Percentiles rank a stretch among this genome's conserved stretches.
These are phyloP conservation scores for Verticillium nonalfalfae DNA, from an alignment of 2,329 filamentous ascomycete genomes.

Conservation along the genomic window DNA sequence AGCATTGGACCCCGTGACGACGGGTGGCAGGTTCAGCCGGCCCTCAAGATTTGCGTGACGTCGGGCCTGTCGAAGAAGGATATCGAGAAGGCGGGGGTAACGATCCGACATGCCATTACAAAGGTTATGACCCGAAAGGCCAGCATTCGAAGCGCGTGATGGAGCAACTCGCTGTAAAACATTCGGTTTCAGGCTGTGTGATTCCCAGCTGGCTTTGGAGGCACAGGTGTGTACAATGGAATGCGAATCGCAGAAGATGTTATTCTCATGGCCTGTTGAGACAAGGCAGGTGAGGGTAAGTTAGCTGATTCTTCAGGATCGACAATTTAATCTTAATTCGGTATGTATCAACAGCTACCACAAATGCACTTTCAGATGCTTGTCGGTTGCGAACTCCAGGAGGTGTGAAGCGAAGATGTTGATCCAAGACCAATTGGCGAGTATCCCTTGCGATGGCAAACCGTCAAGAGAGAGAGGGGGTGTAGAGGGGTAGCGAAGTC, in stretches of 20 bases:
- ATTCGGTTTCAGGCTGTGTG: background rate
- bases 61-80: conserved; percentile 88
- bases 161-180: background rate
- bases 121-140: conserved; percentile 73
- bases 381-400: background rate
- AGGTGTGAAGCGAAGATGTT: background rate
- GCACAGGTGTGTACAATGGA: background rate
- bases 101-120: conserved; percentile 86
- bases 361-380: background rate
- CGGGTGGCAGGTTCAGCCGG: conserved; percentile 65
- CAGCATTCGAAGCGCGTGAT: conserved; percentile 27
- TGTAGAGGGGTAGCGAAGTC: background rate
- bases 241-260: background rate
- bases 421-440: background rate
- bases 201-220: background rate
- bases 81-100: conserved; percentile 85
- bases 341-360: background rate
- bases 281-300: background rate
- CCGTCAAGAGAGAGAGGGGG: background rate
- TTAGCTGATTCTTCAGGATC: background rate
- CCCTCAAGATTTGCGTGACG: conserved; percentile 87
- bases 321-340: background rate
- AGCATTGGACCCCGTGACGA: conserved; percentile 62
- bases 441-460: background rate
- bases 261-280: background rate